Evolutionary conservation across 805 yeast species (phyloP).

Genomic region (Schizosaccharomyces cryophilus): DNA sequence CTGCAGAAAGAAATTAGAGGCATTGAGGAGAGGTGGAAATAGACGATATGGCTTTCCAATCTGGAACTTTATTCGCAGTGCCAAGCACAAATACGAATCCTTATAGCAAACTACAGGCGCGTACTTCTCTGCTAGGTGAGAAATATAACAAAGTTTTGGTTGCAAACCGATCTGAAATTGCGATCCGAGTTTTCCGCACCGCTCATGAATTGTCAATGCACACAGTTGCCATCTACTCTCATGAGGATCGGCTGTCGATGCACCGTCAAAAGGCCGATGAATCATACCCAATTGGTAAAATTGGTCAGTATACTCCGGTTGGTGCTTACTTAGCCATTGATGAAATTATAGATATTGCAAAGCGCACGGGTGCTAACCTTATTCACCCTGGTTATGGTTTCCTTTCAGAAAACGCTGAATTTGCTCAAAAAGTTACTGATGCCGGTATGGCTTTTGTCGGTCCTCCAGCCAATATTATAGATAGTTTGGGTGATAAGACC

Average conservation of each 20-base stretch:
- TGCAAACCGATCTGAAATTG: slow-evolving; percentile 20
- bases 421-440: slow-evolving; percentile 74
- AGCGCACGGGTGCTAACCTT: slow-evolving; percentile 53
- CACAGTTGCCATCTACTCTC: slow-evolving; percentile 89
- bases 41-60: background rate
- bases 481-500: slow-evolving; percentile 90
- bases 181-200: slow-evolving; percentile 52
- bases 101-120: background rate
- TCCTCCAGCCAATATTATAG: slow-evolving; percentile 68
- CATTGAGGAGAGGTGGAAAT: background rate
- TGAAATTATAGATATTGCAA: slow-evolving; percentile 73
- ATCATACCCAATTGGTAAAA: slow-evolving; percentile 59
- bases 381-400: slow-evolving; percentile 88
- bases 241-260: slow-evolving; percentile 84
- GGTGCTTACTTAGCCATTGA: slow-evolving; percentile 90
- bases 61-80: background rate
- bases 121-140: background rate
- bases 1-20: background rate
- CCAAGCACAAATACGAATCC: background rate
- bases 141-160: slow-evolving; percentile 7
- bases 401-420: slow-evolving; percentile 72
- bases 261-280: slow-evolving; percentile 47
- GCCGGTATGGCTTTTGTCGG: slow-evolving; percentile 92
- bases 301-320: slow-evolving; percentile 80
- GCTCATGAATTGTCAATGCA: slow-evolving; percentile 95